Percentiles rank a stretch among this genome's conserved stretches.
phyloP scores from a whole-genome alignment of 1,139 yeast species.

The Lodderomyces oxycetoniae region DNA sequence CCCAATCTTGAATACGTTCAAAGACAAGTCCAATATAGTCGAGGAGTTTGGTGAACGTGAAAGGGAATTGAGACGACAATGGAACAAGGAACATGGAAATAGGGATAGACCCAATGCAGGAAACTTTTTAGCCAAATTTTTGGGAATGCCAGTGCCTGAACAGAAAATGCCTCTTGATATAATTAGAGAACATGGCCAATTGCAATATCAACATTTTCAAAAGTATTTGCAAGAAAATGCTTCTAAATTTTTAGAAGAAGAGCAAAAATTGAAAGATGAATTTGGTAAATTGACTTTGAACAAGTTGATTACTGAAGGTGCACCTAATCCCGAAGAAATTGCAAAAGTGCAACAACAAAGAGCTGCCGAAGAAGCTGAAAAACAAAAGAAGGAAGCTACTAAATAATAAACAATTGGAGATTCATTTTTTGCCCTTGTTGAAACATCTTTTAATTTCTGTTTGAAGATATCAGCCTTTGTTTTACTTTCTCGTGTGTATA shows the following conservation, averaged over 20 bases:
- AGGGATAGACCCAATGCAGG: conserved; percentile 41
- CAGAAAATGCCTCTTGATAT: conserved; percentile 88
- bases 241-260: conserved; percentile 76
- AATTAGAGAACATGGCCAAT: conserved; percentile 89
- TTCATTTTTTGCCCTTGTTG: neutral
- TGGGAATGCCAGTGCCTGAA: conserved; percentile 59
- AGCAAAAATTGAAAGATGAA: conserved; percentile 73
- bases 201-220: conserved; percentile 80
- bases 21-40: conserved; percentile 54
- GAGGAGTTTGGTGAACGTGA: conserved; percentile 82
- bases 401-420: neutral
- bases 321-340: conserved; percentile 81
- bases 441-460: neutral
- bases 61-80: conserved; percentile 56
- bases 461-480: neutral
- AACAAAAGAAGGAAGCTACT: conserved; percentile 6
- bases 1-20: conserved; percentile 73
- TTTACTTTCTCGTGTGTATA: neutral
- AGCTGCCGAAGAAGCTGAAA: conserved; percentile 18
- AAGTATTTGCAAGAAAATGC: conserved; percentile 84
- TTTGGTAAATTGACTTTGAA: conserved; percentile 76
- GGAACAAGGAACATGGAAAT: conserved; percentile 63
- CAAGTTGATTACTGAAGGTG: conserved; percentile 78
- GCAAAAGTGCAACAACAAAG: conserved; percentile 58
- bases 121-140: conserved; percentile 50